Conservation (phyloP, 1,284 basidiomycete genomes). For the Laetiporus sulphureus region DNA sequence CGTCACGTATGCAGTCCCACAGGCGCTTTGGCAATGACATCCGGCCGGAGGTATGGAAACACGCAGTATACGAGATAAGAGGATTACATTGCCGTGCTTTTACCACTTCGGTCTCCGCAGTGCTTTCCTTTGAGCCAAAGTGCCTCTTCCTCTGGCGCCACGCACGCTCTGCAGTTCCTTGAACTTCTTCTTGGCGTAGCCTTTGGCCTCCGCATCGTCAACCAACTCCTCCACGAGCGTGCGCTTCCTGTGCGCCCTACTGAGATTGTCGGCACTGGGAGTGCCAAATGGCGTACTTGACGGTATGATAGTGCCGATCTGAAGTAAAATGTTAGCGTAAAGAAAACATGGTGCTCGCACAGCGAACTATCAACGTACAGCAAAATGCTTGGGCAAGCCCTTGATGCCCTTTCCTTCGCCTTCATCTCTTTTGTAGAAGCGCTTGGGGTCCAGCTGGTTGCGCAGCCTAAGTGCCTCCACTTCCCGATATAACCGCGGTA, state of each 20-base stretch:
- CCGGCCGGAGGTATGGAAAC: too few species aligned
- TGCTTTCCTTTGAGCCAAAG: conserved; percentile 62
- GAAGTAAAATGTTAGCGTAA: neutral
- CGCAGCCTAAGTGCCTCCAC: conserved; percentile 89
- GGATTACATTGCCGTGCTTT: neutral
- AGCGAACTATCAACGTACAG: conserved; percentile 42
- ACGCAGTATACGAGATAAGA: too few species aligned
- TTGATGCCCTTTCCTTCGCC: conserved; percentile 83
- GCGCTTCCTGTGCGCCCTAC: conserved; percentile 62
- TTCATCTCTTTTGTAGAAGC: conserved; percentile 85
- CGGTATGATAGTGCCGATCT: conserved; percentile 88
- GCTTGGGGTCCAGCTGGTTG: conserved; percentile 93
- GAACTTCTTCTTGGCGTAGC: conserved; percentile 94
- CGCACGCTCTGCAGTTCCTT: conserved; percentile 72
- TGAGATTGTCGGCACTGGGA: conserved; percentile 64
- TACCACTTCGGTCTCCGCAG: conserved; percentile 65
- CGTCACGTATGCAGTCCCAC: too few species aligned
- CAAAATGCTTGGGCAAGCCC: conserved; percentile 85
- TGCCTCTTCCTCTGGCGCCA: conserved; percentile 70
- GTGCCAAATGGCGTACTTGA: conserved; percentile 73
- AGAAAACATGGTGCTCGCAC: neutral
- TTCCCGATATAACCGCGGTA: conserved; percentile 84
- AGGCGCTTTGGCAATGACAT: too few species aligned
- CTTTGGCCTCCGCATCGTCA: conserved; percentile 78
- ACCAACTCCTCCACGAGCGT: conserved; percentile 88